phyloP scores from a whole-genome alignment of 108 stramenopile genomes.

The Cyclostephanos tholiformis region DNA sequence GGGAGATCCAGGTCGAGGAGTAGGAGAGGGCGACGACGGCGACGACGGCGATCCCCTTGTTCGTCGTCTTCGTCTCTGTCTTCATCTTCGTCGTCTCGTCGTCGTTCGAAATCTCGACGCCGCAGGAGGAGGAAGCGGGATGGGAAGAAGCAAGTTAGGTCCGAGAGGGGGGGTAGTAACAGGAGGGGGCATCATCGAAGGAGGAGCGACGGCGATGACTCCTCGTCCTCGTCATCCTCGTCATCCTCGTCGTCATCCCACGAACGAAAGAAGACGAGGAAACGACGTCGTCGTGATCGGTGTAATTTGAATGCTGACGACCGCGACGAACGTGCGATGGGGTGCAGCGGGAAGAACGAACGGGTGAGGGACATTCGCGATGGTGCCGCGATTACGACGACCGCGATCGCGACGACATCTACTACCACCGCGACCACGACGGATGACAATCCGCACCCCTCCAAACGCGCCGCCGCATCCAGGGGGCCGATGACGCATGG shows the following conservation, averaged over 20 bases:
- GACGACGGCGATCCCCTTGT: conserved; percentile 11
- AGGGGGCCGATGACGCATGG: conserved; percentile 78
- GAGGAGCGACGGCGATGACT: background rate
- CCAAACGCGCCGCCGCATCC: conserved; percentile 6
- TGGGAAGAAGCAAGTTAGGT: background rate
- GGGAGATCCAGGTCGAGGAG: conserved; percentile 6
- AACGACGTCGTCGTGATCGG: background rate
- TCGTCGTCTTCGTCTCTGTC: conserved; percentile 32
- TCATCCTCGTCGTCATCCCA: background rate
- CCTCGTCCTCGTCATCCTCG: background rate
- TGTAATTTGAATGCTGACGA: background rate
- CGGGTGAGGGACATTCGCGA: background rate
- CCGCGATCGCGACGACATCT: background rate
- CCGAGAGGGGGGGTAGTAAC: background rate
- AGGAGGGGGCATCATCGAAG: background rate
- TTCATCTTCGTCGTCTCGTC: conserved; percentile 12
- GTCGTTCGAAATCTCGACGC: background rate
- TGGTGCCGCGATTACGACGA: background rate
- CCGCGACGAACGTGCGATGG: background rate
- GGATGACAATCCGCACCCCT: conserved; percentile 10
- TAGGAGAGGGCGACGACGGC: background rate
- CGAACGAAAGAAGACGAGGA: background rate
- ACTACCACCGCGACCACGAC: conserved; percentile 7
- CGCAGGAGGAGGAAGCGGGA: background rate
- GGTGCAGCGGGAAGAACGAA: background rate